Percentiles rank a stretch among this genome's conserved stretches.
These are phyloP conservation scores for Saccharomyces paradoxus DNA, from an alignment of 805 yeast genomes.

Conservation along the genomic window DNA sequence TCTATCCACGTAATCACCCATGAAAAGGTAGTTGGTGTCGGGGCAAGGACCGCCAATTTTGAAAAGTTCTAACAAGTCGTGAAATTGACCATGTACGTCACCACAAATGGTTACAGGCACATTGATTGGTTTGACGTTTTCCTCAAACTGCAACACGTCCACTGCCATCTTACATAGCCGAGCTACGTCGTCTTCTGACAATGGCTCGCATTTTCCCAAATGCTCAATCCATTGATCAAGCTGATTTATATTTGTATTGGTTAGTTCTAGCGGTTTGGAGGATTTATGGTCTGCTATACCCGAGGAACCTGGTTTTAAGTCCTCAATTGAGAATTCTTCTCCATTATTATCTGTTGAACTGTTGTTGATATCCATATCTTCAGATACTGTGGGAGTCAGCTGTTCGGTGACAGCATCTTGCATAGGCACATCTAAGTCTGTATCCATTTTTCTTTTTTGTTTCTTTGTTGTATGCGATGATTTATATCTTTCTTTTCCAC, in stretches of 20 bases:
- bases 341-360: constrained; percentile 24
- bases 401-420: constrained; percentile 53
- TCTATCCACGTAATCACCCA: constrained; percentile 86
- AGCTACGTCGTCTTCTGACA: constrained; percentile 71
- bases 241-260: constrained; percentile 47
- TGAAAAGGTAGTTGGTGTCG: constrained; percentile 76
- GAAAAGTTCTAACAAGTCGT: constrained; percentile 86
- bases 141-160: constrained; percentile 84
- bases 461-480: not conserved
- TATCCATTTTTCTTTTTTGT: constrained; percentile 43
- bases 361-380: constrained; percentile 11
- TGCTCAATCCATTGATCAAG: constrained; percentile 84
- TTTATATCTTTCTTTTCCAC: not conserved
- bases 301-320: constrained; percentile 28
- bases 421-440: constrained; percentile 78
- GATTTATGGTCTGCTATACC: constrained; percentile 35
- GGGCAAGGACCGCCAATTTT: constrained; percentile 94
- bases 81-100: constrained; percentile 94
- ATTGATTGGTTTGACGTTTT: constrained; percentile 89
- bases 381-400: constrained; percentile 30
- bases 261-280: constrained; percentile 33
- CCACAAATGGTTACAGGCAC: constrained; percentile 97
- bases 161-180: constrained; percentile 82
- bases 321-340: constrained; percentile 20
- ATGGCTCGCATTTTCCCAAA: constrained; percentile 69